Evolutionary conservation across 169 alveolate species (phyloP).

Genomic region (Haemoproteus tartakovskyi): DNA sequence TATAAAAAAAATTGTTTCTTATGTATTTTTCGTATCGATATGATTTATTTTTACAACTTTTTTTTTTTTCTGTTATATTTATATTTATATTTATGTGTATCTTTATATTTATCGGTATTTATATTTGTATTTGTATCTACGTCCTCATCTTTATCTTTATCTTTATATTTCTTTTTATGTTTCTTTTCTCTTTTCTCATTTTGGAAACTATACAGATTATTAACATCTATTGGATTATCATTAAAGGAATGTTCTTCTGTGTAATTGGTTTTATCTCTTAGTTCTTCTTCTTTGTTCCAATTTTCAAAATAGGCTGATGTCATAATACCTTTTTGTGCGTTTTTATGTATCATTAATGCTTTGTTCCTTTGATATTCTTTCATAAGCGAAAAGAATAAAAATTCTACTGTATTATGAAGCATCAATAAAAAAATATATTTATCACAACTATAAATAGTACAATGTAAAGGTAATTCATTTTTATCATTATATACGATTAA

Average conservation of each 20-base stretch:
- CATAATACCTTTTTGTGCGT: neutral
- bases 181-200: too few species aligned
- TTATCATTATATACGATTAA: slow-evolving; percentile 27
- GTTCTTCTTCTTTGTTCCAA: neutral
- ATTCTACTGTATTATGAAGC: slow-evolving; percentile 54
- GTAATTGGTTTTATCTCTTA: neutral
- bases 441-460: slow-evolving; percentile 36
- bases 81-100: too few species aligned
- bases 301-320: too few species aligned
- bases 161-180: too few species aligned
- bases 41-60: too few species aligned
- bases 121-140: too few species aligned
- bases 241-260: neutral
- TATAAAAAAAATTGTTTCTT: slow-evolving; percentile 15
- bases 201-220: too few species aligned
- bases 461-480: slow-evolving; percentile 41
- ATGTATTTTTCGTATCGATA: neutral
- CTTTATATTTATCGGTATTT: too few species aligned
- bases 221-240: neutral
- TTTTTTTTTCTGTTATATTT: too few species aligned
- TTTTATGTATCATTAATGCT: neutral
- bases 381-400: slow-evolving; percentile 5
- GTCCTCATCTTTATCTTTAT: too few species aligned
- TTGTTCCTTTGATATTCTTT: neutral
- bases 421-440: slow-evolving; percentile 25